Evolutionary conservation across 306 rosid genomes (phyloP).

Genomic region (Vigna angularis): DNA sequence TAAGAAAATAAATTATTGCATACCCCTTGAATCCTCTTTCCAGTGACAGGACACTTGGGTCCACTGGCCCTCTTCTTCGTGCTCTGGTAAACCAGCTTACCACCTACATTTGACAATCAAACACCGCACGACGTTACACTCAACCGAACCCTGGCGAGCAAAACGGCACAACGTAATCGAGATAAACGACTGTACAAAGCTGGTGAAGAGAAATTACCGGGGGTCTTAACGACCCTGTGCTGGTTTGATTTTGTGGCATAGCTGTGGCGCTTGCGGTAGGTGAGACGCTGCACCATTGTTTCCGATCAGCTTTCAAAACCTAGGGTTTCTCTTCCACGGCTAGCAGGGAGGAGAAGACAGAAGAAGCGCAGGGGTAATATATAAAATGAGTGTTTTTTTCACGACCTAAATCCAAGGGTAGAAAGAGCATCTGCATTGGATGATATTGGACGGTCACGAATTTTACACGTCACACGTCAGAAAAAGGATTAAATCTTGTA

Average conservation of each 20-base stretch:
- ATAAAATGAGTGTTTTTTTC: background rate
- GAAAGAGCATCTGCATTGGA: background rate
- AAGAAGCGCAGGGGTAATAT: background rate
- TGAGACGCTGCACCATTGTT: slow-evolving; percentile 68
- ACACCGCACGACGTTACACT: background rate
- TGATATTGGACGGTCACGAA: background rate
- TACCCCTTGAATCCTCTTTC: slow-evolving; percentile 77
- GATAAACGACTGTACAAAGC: background rate
- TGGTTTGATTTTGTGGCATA: slow-evolving; percentile 75
- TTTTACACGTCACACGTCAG: background rate
- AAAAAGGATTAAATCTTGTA: background rate
- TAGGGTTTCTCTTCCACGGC: slow-evolving; percentile 42
- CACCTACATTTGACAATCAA: slow-evolving; percentile 48
- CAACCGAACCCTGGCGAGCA: background rate
- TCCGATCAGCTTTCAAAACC: background rate
- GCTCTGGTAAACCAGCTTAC: slow-evolving; percentile 67
- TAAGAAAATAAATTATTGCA: too few relatives aligned
- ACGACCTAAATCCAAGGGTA: slow-evolving; percentile 25
- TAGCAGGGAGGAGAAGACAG: background rate
- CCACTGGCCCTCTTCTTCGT: slow-evolving; percentile 73
- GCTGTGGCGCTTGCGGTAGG: slow-evolving; percentile 65
- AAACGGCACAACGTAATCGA: background rate
- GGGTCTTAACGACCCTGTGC: slow-evolving; percentile 69
- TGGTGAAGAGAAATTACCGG: slow-evolving; percentile 44
- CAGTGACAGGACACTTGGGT: slow-evolving; percentile 71